Evolutionary conservation across 2,329 filamentous ascomycete species (phyloP), one percentile per base, ranked within the genome.

Genomic region (Emydomyces testavorans): DNA sequence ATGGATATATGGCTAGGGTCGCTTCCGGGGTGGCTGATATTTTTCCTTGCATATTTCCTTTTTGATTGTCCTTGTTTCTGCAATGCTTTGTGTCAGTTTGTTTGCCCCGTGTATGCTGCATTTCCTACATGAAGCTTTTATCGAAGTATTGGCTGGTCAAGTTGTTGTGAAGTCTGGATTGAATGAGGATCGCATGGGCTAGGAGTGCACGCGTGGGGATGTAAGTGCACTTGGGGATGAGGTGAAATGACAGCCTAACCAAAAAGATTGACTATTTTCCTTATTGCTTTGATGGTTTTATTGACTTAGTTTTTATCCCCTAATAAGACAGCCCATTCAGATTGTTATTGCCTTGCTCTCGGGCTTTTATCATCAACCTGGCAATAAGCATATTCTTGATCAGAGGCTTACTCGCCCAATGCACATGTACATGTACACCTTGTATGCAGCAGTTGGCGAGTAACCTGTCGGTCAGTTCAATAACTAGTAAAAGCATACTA

Each of bases 1-100:
- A 66, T 55, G 66, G 66, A 68, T 58, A n/a, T n/a, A 57, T 68
- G 64, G 62, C 54, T 67, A 68, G 66, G 66, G 66, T 67, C 64
- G 66, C 66, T 65, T 67, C 66, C 64, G 66, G 66, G 66, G 66
- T 64, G 66, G 66, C 68, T 40, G 61, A 64, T 59, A 53, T 55
- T 58, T 55, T 50, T 47, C 46, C 41, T 39, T 48, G 46, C 50
- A 48, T 32, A 29, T 37, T 29, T 36, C 28, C 35, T 46, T 50
- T 32, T 10, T n/a, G n/a, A 13, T 16, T 38, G 20, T 23, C n/a
- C n/a, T n/a, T n/a, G n/a, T 41, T 13, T 35, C 6, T 49, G 18
- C 20, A 16, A 37, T 46, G 24, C 32, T 28, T 31, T 40, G 24
- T 29, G n/a, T 21, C 18, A 24, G 32, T 49, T 49, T 21, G 11